Evolutionary conservation across 148 eudicot genomes (phyloP).

Genomic region (Nepenthes mirabilis): DNA sequence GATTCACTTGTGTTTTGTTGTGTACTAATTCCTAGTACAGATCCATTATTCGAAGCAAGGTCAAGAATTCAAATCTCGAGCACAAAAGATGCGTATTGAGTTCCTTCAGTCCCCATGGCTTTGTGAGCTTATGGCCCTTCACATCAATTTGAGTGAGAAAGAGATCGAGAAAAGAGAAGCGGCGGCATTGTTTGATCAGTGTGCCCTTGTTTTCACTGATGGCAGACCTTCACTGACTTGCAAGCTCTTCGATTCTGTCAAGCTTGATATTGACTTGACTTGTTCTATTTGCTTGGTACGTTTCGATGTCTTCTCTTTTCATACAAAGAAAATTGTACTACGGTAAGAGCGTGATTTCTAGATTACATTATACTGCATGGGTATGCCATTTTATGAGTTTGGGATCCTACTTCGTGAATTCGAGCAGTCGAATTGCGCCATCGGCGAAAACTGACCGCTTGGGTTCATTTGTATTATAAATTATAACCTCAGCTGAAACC

Average conservation of each 20-base stretch:
- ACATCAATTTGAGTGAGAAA: constrained; percentile 56
- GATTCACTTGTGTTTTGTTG: not conserved
- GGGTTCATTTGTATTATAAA: no score
- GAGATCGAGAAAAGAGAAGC: constrained; percentile 21
- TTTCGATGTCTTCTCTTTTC: not conserved
- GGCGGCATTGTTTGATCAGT: constrained; percentile 46
- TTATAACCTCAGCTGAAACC: no score
- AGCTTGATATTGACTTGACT: constrained; percentile 72
- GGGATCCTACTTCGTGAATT: no score
- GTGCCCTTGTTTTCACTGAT: constrained; percentile 43
- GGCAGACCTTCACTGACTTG: constrained; percentile 68
- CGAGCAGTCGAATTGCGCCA: no score
- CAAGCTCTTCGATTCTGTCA: constrained; percentile 77
- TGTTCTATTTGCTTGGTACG: constrained; percentile 94
- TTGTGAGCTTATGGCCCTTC: constrained; percentile 90
- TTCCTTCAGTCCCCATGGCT: constrained; percentile 98
- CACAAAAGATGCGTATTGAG: constrained; percentile 71
- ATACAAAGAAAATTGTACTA: no score
- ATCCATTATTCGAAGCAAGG: constrained; percentile 87
- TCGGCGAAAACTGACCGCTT: no score
- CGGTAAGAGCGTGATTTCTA: no score
- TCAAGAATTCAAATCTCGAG: constrained; percentile 84
- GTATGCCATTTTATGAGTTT: no score
- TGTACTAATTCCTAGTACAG: constrained; percentile 10
- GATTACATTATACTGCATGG: no score